These are phyloP conservation scores for Raphanus hybrid DNA, from an alignment of 441 rosid genomes.

Conservation along the genomic window DNA sequence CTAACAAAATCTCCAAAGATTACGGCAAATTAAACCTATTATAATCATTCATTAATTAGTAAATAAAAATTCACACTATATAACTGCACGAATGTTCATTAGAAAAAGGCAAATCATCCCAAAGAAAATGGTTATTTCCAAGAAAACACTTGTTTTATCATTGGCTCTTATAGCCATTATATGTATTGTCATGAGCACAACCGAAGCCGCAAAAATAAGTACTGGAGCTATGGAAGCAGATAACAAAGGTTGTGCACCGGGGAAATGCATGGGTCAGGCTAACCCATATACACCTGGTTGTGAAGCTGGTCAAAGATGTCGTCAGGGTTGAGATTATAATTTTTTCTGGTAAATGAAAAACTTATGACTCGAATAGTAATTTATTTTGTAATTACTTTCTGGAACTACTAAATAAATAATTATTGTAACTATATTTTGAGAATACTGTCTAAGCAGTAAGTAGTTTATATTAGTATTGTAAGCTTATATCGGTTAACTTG, in stretches of 20 bases:
- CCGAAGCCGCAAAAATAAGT: constrained; percentile 11
- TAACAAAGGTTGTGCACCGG: not conserved
- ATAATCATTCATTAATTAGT: constrained; percentile 25
- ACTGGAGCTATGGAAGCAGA: not conserved
- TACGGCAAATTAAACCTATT: constrained; percentile 8
- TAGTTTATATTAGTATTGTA: not conserved
- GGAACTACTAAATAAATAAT: not conserved
- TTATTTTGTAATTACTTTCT: not conserved
- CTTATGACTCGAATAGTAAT: not conserved
- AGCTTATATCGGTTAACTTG: not conserved
- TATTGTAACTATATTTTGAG: not conserved
- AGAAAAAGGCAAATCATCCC: not conserved
- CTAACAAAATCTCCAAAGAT: constrained; percentile 14
- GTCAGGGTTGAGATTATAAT: not conserved
- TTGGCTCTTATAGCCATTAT: not conserved
- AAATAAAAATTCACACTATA: not conserved
- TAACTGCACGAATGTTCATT: not conserved
- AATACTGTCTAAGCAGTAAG: not conserved
- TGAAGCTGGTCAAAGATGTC: not conserved
- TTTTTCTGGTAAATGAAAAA: not conserved
- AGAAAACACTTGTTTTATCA: constrained; percentile 3
- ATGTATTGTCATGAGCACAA: not conserved
- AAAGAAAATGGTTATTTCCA: constrained; percentile 13
- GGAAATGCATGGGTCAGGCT: not conserved
- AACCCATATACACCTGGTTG: constrained; percentile 18